Base-by-base conservation (phyloP, 1,284 basidiomycete genomes). In the Ustilago crameri region DNA sequence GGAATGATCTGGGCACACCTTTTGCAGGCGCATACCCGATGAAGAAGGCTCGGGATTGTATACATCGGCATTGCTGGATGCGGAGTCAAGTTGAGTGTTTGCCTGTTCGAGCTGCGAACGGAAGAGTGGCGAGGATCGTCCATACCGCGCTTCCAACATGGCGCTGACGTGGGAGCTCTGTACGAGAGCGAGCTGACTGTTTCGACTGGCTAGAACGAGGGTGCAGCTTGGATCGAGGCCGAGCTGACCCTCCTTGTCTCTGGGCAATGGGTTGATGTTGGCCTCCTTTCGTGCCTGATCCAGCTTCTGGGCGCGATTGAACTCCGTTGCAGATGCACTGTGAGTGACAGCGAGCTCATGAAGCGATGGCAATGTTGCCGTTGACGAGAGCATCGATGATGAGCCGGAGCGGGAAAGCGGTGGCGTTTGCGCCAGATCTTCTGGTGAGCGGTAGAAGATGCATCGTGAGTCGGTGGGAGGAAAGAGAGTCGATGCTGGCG, bases 361-460 rank as follows among this genome's bases (percentile, higher is more conserved):
- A 5, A 67, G 54, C 27, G 68, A 71, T 26, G 67, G 67, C 35
- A 65, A 52, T 26, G 58, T 63, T 1, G 57, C 23, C 2, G 66
- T 65, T 23, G 64, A 60, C 3, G 71, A 62, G 27, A 67, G 48
- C 52, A 73, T 63, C 18, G 57, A 41, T 0, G 70, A 59, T 1
- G 69, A 77, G 4, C 55, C 51, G 3, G 66, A 59, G 18, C 72
- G 55, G 20, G 78, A 79, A 26, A 79, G 64, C 10, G 76, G 75
- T 22, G 78, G 77, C 32, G 78, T 79, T 45, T 62, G 59, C 1
- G 64, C 59, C 12, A 70, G 52, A 41, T 82, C 81, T 7, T 82
- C 80, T 22, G 69, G 58, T 15, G 78, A 75, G 17, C 81, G 75
- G 57, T 72, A 82, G 43, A 82, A 82, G 65, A 82, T 76, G 61